These are phyloP conservation scores for Cutaneotrichosporon arboriforme DNA, from an alignment of 1,284 basidiomycete genomes.

Conservation along the genomic window DNA sequence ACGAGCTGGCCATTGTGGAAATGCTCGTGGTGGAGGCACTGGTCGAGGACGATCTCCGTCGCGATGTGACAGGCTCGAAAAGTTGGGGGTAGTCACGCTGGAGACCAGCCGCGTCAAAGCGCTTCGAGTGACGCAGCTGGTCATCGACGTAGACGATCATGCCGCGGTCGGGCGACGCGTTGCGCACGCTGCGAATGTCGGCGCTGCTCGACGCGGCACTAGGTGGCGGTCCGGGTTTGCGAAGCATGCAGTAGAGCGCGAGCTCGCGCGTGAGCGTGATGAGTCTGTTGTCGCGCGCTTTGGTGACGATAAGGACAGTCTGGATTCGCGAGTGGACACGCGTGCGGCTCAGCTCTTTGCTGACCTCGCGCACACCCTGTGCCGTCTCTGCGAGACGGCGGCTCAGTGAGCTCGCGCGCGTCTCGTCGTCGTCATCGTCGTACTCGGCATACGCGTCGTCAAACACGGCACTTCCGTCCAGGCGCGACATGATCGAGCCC, in stretches of 20 bases:
- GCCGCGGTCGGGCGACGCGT: slow-evolving; percentile 8
- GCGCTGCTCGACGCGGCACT: slow-evolving; percentile 47
- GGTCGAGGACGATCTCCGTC: slow-evolving; percentile 60
- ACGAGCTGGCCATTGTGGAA: slow-evolving; percentile 21
- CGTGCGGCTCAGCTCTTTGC: slow-evolving; percentile 96
- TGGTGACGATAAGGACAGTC: slow-evolving; percentile 92
- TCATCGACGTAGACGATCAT: slow-evolving; percentile 73
- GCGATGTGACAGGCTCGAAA: slow-evolving; percentile 64
- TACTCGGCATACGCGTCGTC: slow-evolving; percentile 4
- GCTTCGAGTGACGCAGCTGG: slow-evolving; percentile 82
- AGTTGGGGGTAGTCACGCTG: slow-evolving; percentile 79
- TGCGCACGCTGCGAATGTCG: slow-evolving; percentile 24
- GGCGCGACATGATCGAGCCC: slow-evolving; percentile 22
- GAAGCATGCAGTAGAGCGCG: slow-evolving; percentile 85
- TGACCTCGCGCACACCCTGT: slow-evolving; percentile 95
- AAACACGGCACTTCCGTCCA: slow-evolving; percentile 1
- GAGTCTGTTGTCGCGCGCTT: slow-evolving; percentile 92
- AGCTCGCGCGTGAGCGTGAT: slow-evolving; percentile 92
- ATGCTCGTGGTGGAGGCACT: slow-evolving; percentile 32
- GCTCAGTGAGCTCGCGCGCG: slow-evolving; percentile 69
- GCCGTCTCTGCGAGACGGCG: slow-evolving; percentile 94
- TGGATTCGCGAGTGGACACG: slow-evolving; percentile 87
- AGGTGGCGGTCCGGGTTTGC: slow-evolving; percentile 49
- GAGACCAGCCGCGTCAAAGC: slow-evolving; percentile 90
- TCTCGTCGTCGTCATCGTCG: slow-evolving; percentile 46